These are phyloP conservation scores for Penicillium thymicola DNA, from an alignment of 2,329 filamentous ascomycete species.

Conservation along the genomic window DNA sequence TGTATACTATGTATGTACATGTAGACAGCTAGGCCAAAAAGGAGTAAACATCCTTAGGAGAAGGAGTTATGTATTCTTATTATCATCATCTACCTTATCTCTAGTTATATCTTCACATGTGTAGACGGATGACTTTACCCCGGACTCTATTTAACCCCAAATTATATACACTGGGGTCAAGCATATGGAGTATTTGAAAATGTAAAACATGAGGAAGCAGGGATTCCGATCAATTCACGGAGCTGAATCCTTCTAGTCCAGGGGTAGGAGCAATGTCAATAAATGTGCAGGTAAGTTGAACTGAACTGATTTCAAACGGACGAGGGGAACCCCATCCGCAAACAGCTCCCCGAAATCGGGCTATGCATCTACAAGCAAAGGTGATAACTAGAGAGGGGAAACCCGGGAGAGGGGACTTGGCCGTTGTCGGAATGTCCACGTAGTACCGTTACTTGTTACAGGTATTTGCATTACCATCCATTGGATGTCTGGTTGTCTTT, in stretches of 20 bases:
- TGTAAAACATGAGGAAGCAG: neutral
- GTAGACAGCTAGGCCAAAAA: conserved; percentile 11
- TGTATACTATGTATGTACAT: too few relatives aligned
- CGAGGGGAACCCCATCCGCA: conserved; percentile 3
- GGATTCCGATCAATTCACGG: neutral
- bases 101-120: conserved; percentile 12
- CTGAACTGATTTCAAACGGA: conserved; percentile 17
- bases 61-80: conserved; percentile 21
- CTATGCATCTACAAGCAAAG: conserved; percentile 2
- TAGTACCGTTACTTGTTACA: conserved; percentile 7
- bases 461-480: conserved; percentile 5
- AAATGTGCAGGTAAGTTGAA: neutral
- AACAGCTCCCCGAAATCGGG: conserved; percentile 31
- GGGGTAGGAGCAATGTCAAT: neutral
- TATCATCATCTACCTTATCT: conserved; percentile 15
- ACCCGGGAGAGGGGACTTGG: conserved; percentile 25
- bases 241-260: neutral
- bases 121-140: conserved; percentile 4
- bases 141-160: neutral
- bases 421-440: conserved; percentile 31
- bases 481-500: neutral
- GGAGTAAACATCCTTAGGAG: conserved; percentile 12
- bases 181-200: neutral
- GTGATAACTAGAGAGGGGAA: conserved; percentile 13
- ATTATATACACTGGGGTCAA: neutral